These are phyloP conservation scores for Biancaea sappan DNA, from an alignment of 306 rosid genomes.

Conservation along the genomic window DNA sequence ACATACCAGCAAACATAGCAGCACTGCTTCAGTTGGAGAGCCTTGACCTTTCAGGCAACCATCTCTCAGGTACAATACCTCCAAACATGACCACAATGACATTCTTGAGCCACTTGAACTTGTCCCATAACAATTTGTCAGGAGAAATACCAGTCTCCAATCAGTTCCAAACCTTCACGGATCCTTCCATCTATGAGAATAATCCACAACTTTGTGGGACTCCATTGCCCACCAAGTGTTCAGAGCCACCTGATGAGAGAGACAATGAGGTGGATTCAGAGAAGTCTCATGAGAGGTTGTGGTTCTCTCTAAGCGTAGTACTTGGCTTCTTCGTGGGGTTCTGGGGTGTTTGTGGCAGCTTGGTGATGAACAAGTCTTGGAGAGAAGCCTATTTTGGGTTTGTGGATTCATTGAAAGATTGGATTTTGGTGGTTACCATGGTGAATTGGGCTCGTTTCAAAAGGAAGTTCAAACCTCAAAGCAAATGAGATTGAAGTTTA, in stretches of 20 bases:
- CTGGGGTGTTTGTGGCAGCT: conserved; percentile 5
- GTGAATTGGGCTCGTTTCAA: background rate
- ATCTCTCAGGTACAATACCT: conserved; percentile 16
- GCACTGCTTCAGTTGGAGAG: background rate
- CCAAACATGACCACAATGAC: conserved; percentile 1
- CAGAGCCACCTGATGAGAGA: background rate
- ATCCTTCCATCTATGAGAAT: background rate
- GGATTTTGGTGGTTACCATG: background rate
- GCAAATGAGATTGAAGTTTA: background rate
- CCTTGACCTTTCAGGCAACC: background rate
- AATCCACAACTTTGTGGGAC: background rate
- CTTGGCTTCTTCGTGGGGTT: background rate
- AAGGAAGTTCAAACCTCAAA: background rate
- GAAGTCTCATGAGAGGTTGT: background rate
- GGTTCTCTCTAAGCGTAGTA: background rate
- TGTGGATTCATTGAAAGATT: background rate
- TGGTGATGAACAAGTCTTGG: background rate
- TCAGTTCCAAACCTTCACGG: conserved; percentile 4
- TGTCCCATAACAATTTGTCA: conserved; percentile 17
- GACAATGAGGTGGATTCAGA: background rate
- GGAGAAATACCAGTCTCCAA: background rate
- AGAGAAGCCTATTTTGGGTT: background rate
- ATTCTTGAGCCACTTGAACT: conserved; percentile 14
- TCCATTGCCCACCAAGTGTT: background rate
- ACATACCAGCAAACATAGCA: conserved; percentile 15